Conservation (phyloP, 495 filamentous ascomycete species). For the Xylaria longipes region DNA sequence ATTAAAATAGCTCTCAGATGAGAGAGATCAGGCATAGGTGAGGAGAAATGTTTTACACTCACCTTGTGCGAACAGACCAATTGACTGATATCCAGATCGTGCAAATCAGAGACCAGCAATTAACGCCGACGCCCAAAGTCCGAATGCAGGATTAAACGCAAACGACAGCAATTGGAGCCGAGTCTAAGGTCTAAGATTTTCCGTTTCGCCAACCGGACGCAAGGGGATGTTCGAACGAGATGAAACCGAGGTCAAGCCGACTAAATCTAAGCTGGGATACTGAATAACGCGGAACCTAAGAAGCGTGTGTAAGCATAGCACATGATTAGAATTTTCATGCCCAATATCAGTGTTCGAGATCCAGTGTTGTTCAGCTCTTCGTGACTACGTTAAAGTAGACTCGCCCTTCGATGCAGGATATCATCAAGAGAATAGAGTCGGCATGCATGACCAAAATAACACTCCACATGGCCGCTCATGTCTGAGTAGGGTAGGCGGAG, state of each 20-base stretch:
- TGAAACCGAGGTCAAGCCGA: conserved; percentile 37
- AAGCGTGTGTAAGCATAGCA: conserved; percentile 8
- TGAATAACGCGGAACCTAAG: conserved; percentile 22
- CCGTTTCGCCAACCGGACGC: conserved; percentile 32
- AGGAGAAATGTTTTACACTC: conserved; percentile 32
- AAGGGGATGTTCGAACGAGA: conserved; percentile 32
- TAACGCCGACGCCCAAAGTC: conserved; percentile 43
- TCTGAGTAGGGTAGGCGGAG: background rate
- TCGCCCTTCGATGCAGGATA: background rate
- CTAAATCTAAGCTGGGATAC: conserved; percentile 36
- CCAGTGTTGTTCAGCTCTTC: background rate
- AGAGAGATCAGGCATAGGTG: background rate
- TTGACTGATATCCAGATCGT: conserved; percentile 39
- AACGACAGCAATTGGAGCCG: conserved; percentile 37
- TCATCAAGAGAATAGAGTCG: background rate
- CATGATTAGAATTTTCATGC: background rate
- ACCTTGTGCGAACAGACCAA: conserved; percentile 43
- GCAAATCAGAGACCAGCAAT: conserved; percentile 41
- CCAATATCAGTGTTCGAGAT: conserved; percentile 6
- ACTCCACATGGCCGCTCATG: background rate
- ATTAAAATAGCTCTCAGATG: background rate
- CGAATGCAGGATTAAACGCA: conserved; percentile 40
- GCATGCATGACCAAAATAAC: background rate
- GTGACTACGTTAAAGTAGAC: background rate
- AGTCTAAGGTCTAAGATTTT: conserved; percentile 31